A percentile compares a stretch with the other conserved stretches of the same genome.
phyloP scores from a whole-genome alignment of 371 early-diverging fungal species.

The Mortierella sp. region DNA sequence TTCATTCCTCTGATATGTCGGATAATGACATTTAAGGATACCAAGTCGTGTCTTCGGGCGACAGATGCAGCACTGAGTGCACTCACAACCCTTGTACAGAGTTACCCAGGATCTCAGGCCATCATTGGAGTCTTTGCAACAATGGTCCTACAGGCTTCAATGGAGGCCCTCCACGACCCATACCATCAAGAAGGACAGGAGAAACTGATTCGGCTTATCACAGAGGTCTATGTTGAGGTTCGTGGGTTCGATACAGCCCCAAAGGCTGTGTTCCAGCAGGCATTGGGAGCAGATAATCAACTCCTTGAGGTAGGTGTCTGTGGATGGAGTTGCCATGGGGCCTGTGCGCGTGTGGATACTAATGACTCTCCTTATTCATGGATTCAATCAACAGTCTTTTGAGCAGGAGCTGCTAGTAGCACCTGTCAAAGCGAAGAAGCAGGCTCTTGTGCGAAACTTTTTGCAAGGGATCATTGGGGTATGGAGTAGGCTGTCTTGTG shows the following conservation, averaged over 20 bases:
- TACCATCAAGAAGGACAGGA: slow-evolving; percentile 64
- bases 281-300: slow-evolving; percentile 49
- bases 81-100: slow-evolving; percentile 32
- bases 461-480: slow-evolving; percentile 60
- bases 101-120: slow-evolving; percentile 34
- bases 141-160: slow-evolving; percentile 45
- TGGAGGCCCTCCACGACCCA: slow-evolving; percentile 62
- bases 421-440: slow-evolving; percentile 46
- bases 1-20: slow-evolving; percentile 30
- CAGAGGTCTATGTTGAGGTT: slow-evolving; percentile 57
- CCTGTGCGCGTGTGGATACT: too few species aligned
- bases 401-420: slow-evolving; percentile 29
- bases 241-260: slow-evolving; percentile 52
- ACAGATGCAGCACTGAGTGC: slow-evolving; percentile 39
- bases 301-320: slow-evolving; percentile 42
- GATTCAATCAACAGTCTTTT: slow-evolving; percentile 21
- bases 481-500: too few species aligned
- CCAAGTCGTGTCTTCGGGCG: slow-evolving; percentile 46
- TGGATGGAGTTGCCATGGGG: too few species aligned
- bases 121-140: slow-evolving; percentile 39
- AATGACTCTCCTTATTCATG: neutral
- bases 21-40: slow-evolving; percentile 57
- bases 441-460: slow-evolving; percentile 55
- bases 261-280: slow-evolving; percentile 44
- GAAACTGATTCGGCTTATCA: slow-evolving; percentile 56